Percentiles rank a stretch among this genome's conserved stretches.
These are phyloP conservation scores for Tetrapisispora fleetii DNA, from an alignment of 805 yeast genomes.

Conservation along the genomic window DNA sequence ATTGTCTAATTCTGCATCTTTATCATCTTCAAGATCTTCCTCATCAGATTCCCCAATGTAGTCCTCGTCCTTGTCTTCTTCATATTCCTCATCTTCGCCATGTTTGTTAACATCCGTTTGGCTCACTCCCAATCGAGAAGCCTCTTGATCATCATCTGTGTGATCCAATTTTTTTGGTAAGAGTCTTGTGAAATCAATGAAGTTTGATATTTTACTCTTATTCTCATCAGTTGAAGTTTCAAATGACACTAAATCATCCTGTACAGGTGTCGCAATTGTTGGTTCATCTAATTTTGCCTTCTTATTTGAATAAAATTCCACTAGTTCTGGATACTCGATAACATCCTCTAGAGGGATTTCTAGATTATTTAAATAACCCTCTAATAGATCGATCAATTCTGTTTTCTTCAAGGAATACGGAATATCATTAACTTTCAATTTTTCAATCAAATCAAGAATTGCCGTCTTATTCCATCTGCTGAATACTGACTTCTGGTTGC, in stretches of 20 bases:
- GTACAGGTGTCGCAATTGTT: not conserved
- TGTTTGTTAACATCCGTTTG: not conserved
- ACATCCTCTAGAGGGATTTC: slow-evolving; percentile 16
- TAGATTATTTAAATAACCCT: slow-evolving; percentile 11
- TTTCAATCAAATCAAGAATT: slow-evolving; percentile 20
- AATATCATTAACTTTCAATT: slow-evolving; percentile 13
- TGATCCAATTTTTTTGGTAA: not conserved
- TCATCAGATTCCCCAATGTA: not conserved
- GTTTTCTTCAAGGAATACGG: slow-evolving; percentile 12
- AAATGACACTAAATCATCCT: not conserved
- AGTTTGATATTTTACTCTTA: not conserved
- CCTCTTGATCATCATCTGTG: not conserved
- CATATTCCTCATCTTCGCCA: not conserved
- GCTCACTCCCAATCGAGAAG: not conserved
- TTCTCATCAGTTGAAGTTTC: not conserved
- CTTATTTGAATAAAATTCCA: not conserved
- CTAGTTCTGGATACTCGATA: slow-evolving; percentile 22
- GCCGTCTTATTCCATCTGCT: slow-evolving; percentile 22
- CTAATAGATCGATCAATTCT: slow-evolving; percentile 13
- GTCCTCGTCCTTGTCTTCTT: not conserved
- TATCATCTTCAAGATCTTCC: slow-evolving; percentile 1
- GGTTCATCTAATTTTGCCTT: not conserved
- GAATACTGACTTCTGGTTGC: slow-evolving; percentile 8
- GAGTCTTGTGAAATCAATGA: slow-evolving; percentile 1
- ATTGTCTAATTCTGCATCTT: slow-evolving; percentile 5